Evolutionary conservation across 495 filamentous ascomycete genomes (phyloP), one percentile per base, ranked within the genome.

Genomic region (Pyrenula massariospora): DNA sequence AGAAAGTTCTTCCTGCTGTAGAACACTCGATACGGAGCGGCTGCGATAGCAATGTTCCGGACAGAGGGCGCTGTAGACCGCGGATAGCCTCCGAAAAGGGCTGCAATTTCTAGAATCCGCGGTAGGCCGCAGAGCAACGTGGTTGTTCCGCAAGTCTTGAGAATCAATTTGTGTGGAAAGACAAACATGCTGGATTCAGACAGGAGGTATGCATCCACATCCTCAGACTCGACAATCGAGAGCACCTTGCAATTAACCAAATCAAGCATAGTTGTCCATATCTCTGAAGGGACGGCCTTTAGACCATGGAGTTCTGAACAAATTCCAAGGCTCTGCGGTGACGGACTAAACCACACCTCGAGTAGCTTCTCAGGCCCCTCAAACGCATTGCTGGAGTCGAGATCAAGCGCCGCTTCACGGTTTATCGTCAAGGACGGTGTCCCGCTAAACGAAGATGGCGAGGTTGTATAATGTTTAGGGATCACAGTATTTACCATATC

Each of bases 151-250:
- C 94, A 99, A 11, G 94, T 99, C 83, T 99, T 99, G 50, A 99
- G 77, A 61, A 99, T 95, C 52, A 99, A 76, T 75, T 99, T 99
- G 81, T 99, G 93, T 22, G 91, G 91, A 70, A 95, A 99, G 61
- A 99, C 91, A 69, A 99, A 99, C 92, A 99, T 88, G 84, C 93
- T 97, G 20, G 94, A 97, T 72, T 99, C 94, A 54, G 93, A 97
- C 54, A 99, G 81, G 25, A 99, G 82, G 64, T 99, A 99, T 60
- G 94, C 94, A 68, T 99, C 94, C 56, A 96, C 85, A 70, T 94
- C 83, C 59, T 96, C 90, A n/a, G 91, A 95, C 63, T 91, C 84
- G 53, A 99, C 80, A 59, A 95, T 83, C 11, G 94, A 99, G 42
- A 99, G 82, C 50, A 99, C 91, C 69, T 97, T 94, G 83, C 94